phyloP scores from a whole-genome alignment of 164 flowering plant species.

The Vitis rupestris region DNA sequence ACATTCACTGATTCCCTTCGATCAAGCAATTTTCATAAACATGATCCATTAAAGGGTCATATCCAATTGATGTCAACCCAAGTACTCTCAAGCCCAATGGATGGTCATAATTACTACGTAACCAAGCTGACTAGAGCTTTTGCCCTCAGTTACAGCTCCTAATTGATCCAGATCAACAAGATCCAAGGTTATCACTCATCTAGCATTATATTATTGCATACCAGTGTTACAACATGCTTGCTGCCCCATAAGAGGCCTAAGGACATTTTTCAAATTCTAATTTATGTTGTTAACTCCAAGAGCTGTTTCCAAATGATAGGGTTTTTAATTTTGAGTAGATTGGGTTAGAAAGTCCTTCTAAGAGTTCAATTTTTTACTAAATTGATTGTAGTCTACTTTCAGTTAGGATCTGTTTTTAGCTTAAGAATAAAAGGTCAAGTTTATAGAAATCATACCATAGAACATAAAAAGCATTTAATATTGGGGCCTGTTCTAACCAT shows the following conservation, averaged over 20 bases:
- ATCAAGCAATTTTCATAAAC: background rate
- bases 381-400: no score
- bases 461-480: no score
- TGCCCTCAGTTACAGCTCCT: no score
- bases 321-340: background rate
- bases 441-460: no score
- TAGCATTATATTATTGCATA: background rate
- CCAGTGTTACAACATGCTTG: background rate
- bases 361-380: background rate
- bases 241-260: background rate
- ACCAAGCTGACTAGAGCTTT: no score
- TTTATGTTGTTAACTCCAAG: background rate
- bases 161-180: no score
- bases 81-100: background rate
- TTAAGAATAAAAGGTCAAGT: no score
- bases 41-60: background rate
- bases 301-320: background rate
- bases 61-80: background rate
- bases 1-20: background rate
- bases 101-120: no score
- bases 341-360: background rate
- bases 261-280: background rate
- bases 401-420: no score
- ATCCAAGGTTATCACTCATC: no score
- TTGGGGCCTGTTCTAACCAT: no score